These are phyloP conservation scores for Blastobotrys peoriensis DNA, from an alignment of 805 yeast genomes.

Conservation along the genomic window DNA sequence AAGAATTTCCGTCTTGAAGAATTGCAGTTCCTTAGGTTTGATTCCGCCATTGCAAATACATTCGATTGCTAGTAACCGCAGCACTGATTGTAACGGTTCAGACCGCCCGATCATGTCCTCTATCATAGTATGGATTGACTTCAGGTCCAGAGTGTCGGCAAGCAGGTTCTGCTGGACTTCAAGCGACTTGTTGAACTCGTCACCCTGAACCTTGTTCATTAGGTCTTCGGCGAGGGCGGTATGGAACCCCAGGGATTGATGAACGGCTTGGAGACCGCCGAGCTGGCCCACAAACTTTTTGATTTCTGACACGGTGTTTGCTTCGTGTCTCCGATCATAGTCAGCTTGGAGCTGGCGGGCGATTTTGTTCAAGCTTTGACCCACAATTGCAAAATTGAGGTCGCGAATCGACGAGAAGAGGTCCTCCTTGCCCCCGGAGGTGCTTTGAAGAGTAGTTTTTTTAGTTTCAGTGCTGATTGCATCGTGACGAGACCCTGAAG, in stretches of 20 bases:
- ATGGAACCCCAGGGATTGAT: slow-evolving; percentile 64
- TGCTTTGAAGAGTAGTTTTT: slow-evolving; percentile 17
- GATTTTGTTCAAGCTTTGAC: slow-evolving; percentile 58
- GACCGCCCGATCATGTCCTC: slow-evolving; percentile 46
- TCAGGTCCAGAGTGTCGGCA: slow-evolving; percentile 41
- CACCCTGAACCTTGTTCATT: slow-evolving; percentile 40
- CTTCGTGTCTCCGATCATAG: slow-evolving; percentile 54
- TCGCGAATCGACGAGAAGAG: slow-evolving; percentile 49
- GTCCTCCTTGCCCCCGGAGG: slow-evolving; percentile 24
- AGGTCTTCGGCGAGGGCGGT: slow-evolving; percentile 67
- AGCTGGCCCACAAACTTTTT: slow-evolving; percentile 66
- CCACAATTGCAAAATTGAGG: slow-evolving; percentile 74
- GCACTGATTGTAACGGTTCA: slow-evolving; percentile 37
- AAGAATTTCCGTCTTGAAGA: slow-evolving; percentile 48
- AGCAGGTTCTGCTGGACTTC: slow-evolving; percentile 54
- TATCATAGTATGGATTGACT: slow-evolving; percentile 36
- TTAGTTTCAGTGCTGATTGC: slow-evolving; percentile 2
- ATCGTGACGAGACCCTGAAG: neutral
- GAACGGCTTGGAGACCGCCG: slow-evolving; percentile 59
- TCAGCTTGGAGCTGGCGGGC: slow-evolving; percentile 68
- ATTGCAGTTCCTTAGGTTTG: slow-evolving; percentile 53
- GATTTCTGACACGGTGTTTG: slow-evolving; percentile 58
- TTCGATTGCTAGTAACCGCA: slow-evolving; percentile 52
- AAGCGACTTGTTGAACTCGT: slow-evolving; percentile 24
- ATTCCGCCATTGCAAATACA: slow-evolving; percentile 65